Evolutionary conservation across 2,329 filamentous ascomycete species (phyloP), one percentile per base, ranked within the genome.

Genomic region (Nemania sp.): DNA sequence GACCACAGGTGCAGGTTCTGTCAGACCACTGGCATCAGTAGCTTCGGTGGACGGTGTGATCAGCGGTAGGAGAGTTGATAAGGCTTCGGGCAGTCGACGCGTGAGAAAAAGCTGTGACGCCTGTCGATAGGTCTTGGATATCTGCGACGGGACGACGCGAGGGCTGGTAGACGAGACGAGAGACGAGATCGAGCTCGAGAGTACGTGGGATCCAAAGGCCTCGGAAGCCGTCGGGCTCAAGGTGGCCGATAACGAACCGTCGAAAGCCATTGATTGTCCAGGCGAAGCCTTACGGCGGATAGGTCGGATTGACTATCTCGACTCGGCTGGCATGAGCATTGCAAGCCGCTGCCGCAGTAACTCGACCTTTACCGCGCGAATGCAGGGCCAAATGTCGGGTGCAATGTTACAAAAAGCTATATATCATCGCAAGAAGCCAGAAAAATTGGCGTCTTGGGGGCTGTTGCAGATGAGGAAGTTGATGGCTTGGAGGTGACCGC

Each of bases 51-150:
- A 76, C 6, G 86, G 80, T 1, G 82, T 86, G 66, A 99, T 88
- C 57, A 97, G 81, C 7, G 93, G 90, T 42, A 92, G 80, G 47
- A 99, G 82, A 3, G 89, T 91, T 19, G 90, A 89, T 24, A 97
- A 80, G 0, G 93, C 90, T 74, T 99, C 94, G 63, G 91, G 89
- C 49, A 97, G 79, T 42, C 93, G 89, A 72, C 94, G 91, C 72
- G 94, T 99, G 56, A 99, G 81, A 75, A 96, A 99, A 20, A 97
- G 82, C 61, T 94, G 92, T 6, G 91, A 95, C 26, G 94, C 90
- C 75, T 96, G 91, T 62, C 93, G 90, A 75, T 97, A 97, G 24
- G 89, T 89, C 73, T 94, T 94, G 63, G 93, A 94, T 66, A 96
- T 89, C 66, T 89, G 84, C 43, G 84, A 86, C 39, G 86, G 79